Percentiles rank a stretch among this genome's conserved stretches.
Evolutionary conservation across 1,284 basidiomycete species (phyloP).

Genomic region (Sporisorium sorghi): DNA sequence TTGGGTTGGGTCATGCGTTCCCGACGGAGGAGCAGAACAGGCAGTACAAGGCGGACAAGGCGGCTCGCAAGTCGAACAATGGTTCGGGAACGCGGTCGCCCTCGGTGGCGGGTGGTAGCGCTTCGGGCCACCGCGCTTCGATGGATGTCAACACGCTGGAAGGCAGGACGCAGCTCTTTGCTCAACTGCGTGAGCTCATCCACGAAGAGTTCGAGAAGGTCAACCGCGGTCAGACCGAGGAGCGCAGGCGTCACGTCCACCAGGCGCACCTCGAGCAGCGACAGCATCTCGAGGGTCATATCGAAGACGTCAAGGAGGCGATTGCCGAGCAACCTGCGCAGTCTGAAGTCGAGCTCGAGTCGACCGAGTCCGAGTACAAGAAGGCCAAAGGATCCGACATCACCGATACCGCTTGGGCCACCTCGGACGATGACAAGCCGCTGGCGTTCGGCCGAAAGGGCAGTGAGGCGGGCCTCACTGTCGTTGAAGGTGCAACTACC

Average conservation of each 20-base stretch:
- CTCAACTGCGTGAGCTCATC: conserved; percentile 45
- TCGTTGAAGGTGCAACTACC: conserved; percentile 2
- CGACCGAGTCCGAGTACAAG: conserved; percentile 15
- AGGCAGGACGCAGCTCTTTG: conserved; percentile 36
- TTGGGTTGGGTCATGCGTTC: conserved; percentile 48
- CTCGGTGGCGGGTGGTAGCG: conserved; percentile 11
- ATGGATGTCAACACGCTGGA: conserved; percentile 49
- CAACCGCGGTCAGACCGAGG: conserved; percentile 48
- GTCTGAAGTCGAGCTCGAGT: conserved; percentile 3
- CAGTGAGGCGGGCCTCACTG: conserved; percentile 21
- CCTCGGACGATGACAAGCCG: conserved; percentile 15
- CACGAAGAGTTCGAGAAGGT: conserved; percentile 53
- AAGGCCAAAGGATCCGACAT: conserved; percentile 9
- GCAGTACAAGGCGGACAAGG: conserved; percentile 44
- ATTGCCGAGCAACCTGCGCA: conserved; percentile 15
- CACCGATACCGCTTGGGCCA: conserved; percentile 16
- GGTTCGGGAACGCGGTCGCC: conserved; percentile 31
- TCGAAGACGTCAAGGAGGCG: conserved; percentile 31
- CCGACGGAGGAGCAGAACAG: conserved; percentile 46
- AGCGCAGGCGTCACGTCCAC: conserved; percentile 41
- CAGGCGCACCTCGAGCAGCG: conserved; percentile 25
- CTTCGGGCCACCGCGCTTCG: conserved; percentile 9
- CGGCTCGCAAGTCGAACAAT: conserved; percentile 28
- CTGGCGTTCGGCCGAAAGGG: conserved; percentile 10
- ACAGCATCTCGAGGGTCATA: conserved; percentile 26